Conservation (phyloP, 768 basidiomycete genomes). For the Boletus patriciae region DNA sequence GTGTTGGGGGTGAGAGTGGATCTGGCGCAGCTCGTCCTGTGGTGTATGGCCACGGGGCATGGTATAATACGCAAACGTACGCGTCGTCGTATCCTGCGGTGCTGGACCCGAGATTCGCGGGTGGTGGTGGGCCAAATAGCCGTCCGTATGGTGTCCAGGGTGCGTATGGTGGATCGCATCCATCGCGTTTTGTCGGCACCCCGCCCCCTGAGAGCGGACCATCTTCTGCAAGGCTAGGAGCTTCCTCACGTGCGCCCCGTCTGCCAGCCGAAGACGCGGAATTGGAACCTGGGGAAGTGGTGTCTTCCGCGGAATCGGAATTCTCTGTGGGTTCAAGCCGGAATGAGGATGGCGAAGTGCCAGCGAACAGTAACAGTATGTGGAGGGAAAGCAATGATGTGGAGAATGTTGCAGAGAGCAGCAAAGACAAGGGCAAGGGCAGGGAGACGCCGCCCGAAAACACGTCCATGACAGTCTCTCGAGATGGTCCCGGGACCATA, state of each 20-base stretch:
- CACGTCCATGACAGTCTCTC: neutral
- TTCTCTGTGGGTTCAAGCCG: slow-evolving; percentile 26
- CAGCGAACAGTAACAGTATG: neutral
- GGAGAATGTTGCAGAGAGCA: neutral
- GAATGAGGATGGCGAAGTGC: slow-evolving; percentile 16
- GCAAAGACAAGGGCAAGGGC: slow-evolving; percentile 9
- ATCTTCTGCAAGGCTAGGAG: neutral
- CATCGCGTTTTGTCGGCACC: neutral
- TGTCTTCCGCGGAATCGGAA: slow-evolving; percentile 24
- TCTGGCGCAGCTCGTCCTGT: slow-evolving; percentile 17
- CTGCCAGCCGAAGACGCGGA: slow-evolving; percentile 6
- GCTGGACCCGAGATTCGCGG: slow-evolving; percentile 14
- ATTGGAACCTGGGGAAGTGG: slow-evolving; percentile 29
- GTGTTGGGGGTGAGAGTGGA: slow-evolving; percentile 18
- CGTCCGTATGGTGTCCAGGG: neutral
- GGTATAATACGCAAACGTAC: slow-evolving; percentile 1
- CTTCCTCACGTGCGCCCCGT: neutral
- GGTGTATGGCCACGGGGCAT: neutral
- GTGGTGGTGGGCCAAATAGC: neutral
- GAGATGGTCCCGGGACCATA: neutral
- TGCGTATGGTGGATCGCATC: neutral
- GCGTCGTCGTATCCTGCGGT: slow-evolving; percentile 13
- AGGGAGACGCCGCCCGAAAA: slow-evolving; percentile 6
- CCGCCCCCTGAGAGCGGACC: neutral
- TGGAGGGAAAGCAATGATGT: neutral